Conservation (phyloP, 352 stramenopile species). For the Thalassiosira ordinaria region DNA sequence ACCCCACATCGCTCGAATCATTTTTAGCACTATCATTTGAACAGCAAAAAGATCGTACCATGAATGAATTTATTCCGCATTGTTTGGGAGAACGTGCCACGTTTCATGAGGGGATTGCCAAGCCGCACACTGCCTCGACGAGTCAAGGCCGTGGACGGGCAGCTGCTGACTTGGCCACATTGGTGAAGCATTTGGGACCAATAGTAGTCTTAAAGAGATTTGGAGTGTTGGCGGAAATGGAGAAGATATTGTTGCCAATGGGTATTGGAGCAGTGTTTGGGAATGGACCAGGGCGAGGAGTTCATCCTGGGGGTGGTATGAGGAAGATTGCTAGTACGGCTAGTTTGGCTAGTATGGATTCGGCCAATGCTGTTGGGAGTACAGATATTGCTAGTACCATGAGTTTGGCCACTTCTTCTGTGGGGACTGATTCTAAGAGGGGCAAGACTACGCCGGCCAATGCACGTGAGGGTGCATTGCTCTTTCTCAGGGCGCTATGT, state of each 20-base stretch:
- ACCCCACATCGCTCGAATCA: conserved; percentile 42
- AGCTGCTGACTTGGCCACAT: conserved; percentile 76
- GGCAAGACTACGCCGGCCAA: conserved; percentile 77
- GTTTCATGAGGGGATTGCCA: conserved; percentile 55
- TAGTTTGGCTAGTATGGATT: conserved; percentile 78
- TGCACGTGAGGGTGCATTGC: conserved; percentile 77
- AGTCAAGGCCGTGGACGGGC: conserved; percentile 61
- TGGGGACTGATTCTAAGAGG: conserved; percentile 73
- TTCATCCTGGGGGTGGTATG: conserved; percentile 64
- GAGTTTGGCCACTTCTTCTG: conserved; percentile 36
- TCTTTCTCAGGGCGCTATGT: conserved; percentile 79
- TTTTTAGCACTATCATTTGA: conserved; percentile 49
- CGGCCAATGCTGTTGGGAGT: too few species aligned
- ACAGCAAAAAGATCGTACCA: conserved; percentile 56
- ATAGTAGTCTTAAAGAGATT: conserved; percentile 78
- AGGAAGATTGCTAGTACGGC: conserved; percentile 72
- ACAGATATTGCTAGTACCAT: neutral
- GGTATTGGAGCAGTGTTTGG: conserved; percentile 74
- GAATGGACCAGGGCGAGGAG: conserved; percentile 46
- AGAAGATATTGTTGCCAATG: conserved; percentile 72
- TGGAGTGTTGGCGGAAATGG: conserved; percentile 77
- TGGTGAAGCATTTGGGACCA: conserved; percentile 66
- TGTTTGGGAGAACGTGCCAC: conserved; percentile 63
- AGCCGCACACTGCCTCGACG: conserved; percentile 67
- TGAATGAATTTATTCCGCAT: conserved; percentile 67